These are phyloP conservation scores for Lecanicillium sp. DNA, from an alignment of 2,329 filamentous ascomycete genomes.

Conservation along the genomic window DNA sequence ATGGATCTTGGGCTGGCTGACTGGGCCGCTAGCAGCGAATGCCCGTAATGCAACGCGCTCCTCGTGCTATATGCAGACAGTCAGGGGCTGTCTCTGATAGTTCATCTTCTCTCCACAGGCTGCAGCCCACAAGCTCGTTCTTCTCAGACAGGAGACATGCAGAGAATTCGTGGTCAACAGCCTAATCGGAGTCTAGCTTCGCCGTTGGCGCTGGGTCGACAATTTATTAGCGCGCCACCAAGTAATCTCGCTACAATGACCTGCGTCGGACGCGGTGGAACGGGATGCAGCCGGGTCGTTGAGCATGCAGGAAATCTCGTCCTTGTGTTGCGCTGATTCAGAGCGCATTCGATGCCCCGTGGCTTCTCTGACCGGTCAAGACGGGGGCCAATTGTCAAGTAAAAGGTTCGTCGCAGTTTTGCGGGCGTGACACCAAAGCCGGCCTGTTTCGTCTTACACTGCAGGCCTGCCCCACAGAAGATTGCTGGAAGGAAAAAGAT, in stretches of 20 bases:
- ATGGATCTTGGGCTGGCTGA: too few species aligned
- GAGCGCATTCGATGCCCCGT: too few species aligned
- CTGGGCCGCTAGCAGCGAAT: too few species aligned
- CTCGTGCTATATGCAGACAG: slow-evolving; percentile 4
- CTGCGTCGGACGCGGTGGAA: background rate
- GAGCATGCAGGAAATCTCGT: background rate
- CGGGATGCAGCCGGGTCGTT: too few species aligned
- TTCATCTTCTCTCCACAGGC: slow-evolving; percentile 4
- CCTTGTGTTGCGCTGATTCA: too few species aligned
- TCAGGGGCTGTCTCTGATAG: slow-evolving; percentile 12
- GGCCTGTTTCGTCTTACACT: slow-evolving; percentile 2
- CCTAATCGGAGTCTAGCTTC: slow-evolving; percentile 6
- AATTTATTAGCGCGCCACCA: slow-evolving; percentile 5
- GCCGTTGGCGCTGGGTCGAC: background rate
- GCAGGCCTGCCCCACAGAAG: background rate
- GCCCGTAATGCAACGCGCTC: too few species aligned
- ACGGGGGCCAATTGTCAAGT: too few species aligned
- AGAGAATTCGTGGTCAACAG: too few species aligned
- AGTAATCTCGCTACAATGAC: background rate
- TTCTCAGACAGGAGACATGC: too few species aligned
- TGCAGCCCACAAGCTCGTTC: background rate
- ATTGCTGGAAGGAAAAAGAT: background rate
- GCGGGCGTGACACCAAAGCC: background rate
- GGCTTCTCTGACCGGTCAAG: too few species aligned
- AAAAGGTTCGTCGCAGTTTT: background rate